Evolutionary conservation across 208 protist species (phyloP), one percentile per base, ranked within the genome.

Genomic region (Trypanosoma caninum): DNA sequence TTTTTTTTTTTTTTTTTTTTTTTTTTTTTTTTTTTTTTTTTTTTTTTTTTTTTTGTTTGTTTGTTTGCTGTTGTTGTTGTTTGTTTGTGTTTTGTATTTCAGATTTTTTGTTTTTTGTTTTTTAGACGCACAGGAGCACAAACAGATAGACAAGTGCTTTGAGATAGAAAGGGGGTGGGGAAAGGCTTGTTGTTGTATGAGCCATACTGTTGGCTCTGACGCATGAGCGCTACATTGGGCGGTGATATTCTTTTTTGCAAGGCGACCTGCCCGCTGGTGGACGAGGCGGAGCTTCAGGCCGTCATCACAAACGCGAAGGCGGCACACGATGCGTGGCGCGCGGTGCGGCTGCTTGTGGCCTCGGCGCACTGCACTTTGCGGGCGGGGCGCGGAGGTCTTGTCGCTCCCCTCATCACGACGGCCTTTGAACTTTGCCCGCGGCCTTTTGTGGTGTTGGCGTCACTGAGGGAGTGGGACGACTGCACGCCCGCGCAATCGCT

Each of bases 381-480:
- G 48, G 55, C 65, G 37, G 65, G 65, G 16, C 65, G 65, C 5
- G 65, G 56, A 7, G 48, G 28, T 16, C 50, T 71, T 30, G 65
- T 57, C 22, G 30, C 58, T 2, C 57, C 56, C 0, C 47, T 71
- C 34, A 58, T 71, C 44, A 45, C 28, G 20, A 41, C 57, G 13
- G 55, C 57, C 0, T 27, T 71, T 20, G 40, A 52, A 4, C 30
- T 63, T 5, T 40, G 35, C 22, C 65, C 65, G 6, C 18, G 45
- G 20, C 65, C 65, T 7, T 71, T 65, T 30, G 45, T 20, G 27
- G 57, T 38, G 18, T 23, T 71, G 22, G 48, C 48, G 7, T 35
- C 23, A 2, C 37, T 71, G 23, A 20, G 22, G 34, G 34, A 38
- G 34, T 38, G 34, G 38, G 55, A 51, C 2, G 45, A 45, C 1